These are phyloP conservation scores for Pezicula carpinea DNA, from an alignment of 2,329 filamentous ascomycete genomes.

Conservation along the genomic window DNA sequence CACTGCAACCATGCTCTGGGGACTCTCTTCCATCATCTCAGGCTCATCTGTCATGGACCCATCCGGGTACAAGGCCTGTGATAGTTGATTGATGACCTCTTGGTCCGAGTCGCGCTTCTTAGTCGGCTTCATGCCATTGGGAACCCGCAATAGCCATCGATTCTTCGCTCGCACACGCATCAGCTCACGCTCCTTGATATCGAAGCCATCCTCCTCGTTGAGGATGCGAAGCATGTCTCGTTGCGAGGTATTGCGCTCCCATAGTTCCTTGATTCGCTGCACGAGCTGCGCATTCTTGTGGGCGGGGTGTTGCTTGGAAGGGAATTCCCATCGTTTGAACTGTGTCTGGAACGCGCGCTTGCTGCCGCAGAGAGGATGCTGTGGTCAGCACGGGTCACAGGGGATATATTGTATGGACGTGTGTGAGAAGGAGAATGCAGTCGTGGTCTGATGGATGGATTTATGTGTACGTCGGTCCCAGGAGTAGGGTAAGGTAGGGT, in stretches of 20 bases:
- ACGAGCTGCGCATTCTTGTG: conserved; percentile 66
- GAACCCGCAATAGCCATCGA: conserved; percentile 59
- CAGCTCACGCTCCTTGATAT: conserved; percentile 67
- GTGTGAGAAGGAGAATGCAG: not conserved
- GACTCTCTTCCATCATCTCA: conserved; percentile 23
- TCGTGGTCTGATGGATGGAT: conserved; percentile 4
- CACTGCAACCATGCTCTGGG: conserved; percentile 12
- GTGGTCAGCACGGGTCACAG: conserved; percentile 16
- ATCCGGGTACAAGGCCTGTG: conserved; percentile 28
- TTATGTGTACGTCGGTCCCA: conserved; percentile 3
- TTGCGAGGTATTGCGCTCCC: conserved; percentile 69
- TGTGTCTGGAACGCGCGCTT: conserved; percentile 74
- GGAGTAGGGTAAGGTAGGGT: conserved; percentile 18
- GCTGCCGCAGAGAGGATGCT: conserved; percentile 35
- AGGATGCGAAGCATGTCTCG: conserved; percentile 69
- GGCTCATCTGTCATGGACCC: conserved; percentile 23
- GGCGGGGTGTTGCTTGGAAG: conserved; percentile 66
- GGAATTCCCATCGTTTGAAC: conserved; percentile 76
- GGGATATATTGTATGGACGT: too few relatives aligned
- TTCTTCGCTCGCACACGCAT: conserved; percentile 66
- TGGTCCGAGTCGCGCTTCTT: conserved; percentile 30
- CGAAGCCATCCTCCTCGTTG: conserved; percentile 64
- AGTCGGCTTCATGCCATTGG: conserved; percentile 49
- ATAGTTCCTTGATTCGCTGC: conserved; percentile 68
- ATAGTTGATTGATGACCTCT: conserved; percentile 29